Base-by-base conservation (phyloP, 78 protist genomes). In the Diacronema lutheri region DNA sequence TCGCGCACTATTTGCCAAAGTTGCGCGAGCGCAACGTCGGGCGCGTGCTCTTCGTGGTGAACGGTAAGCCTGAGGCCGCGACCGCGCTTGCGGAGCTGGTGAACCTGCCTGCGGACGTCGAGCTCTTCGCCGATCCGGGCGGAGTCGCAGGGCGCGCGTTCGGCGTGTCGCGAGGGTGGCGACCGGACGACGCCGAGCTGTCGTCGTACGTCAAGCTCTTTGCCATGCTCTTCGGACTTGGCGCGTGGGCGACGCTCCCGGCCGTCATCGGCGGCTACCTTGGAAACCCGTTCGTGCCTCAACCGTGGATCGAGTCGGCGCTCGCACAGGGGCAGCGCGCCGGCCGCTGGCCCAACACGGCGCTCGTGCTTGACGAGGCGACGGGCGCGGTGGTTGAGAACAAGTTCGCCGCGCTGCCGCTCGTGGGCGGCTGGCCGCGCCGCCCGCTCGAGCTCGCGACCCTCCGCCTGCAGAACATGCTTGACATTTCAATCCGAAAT, bases 401-500 rank as follows among this genome's bases (percentile, higher is more conserved):
- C 61, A 25, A 11, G n/a, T 79, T 79, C 38, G 84, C 35, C 58
- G 84, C 60, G 26, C 6, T 41, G 35, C 84, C 84, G 50, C 72
- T 79, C 55, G 57, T 79, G 21, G 12, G 58, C 26, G 6, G 40
- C 7, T 79, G 84, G 84, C 69, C 69, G 23, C 31, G 33, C 33
- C 46, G 84, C 29, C 84, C 84, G 55, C 31, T 79, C 11, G 84
- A 79, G 72, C 72, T 79, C 40, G 81, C 81, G 14, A 79, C 84
- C 58, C 57, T 79, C 23, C 71, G 84, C 21, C 58, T 79, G 12
- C 84, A 79, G 29, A 76, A 46, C 66, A 10, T 76, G 40, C 21
- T 55, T 7, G 58, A 73, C 55, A 9, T 79, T 21, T 6, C n/a
- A 1, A 3, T 55, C 33, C 1, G 5, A n/a, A 6, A 79, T 14